Evolutionary conservation across 805 yeast genomes (phyloP), one percentile per base, ranked within the genome.

Genomic region (Candida anglica): DNA sequence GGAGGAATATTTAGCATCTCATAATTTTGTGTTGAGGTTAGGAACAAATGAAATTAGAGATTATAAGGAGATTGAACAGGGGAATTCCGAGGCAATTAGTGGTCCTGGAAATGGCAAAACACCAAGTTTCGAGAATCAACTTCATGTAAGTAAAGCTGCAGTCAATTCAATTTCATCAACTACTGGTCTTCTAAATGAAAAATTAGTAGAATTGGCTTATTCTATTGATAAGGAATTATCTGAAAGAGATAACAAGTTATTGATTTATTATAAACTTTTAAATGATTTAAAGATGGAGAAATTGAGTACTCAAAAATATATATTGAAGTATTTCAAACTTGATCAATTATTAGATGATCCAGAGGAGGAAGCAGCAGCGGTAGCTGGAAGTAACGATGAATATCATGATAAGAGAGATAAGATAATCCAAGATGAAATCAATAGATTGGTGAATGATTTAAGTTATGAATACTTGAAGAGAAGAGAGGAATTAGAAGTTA

Each of bases 401-500:
- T 15, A 28, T 13, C 25, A 27, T n/a, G 36, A 27, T n/a, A 21
- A 15, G 6, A 40, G 55, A 29, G 69, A 63, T 39, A 41, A 48
- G 31, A 47, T 66, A 8, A 53, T 66, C 15, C 71, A 66, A 40
- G 71, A 62, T 14, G 72, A 66, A 38, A 61, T 66, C 15, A 48
- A 50, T 36, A 44, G 71, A 18, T 47, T 66, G 27, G 38, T 56
- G n/a, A 66, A 65, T 32, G 71, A 66, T 39, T 48, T 66, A 34
- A 48, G 58, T 5, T 66, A 52, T 33, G 70, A 63, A 42, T 45
- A 46, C 13, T 44, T 64, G 21, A 57, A 56, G 28, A 47, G 55
- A 33, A 47, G 49, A 36, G 60, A 65, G 15, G 65, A 61, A 21
- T 42, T 62, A 14, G 40, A 43, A 6, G 34, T 39, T 31, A 42